Evolutionary conservation across 129 eudicot species (phyloP), one percentile per base, ranked within the genome.

Genomic region (Glebionis coronaria): DNA sequence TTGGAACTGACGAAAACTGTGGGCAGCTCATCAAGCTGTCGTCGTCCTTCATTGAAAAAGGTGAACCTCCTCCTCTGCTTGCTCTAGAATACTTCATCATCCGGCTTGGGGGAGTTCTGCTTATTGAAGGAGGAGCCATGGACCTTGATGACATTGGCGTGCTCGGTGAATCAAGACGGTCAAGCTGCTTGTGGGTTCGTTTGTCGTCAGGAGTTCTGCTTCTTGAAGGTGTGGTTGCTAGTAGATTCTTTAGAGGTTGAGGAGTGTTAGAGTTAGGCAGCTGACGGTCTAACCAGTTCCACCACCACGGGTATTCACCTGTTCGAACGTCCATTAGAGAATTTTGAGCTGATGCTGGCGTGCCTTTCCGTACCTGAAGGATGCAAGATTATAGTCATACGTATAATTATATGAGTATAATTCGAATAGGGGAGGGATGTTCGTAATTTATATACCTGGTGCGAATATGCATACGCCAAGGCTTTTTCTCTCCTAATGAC

Each of bases 1-100:
- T 81, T 44, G 97, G 97, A 16, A 67, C 95, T 2, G 95, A 90
- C 68, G 95, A 90, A 71, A 90, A 87, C 6, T 91, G 81, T 0
- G 97, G 97, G 78, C 97, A 90, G 75, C 97, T 90, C 67, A 75
- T 83, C 65, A 90, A 81, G 83, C 97, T 90, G 46, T 87, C 97
- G 27, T 86, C 87, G 38, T 89, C 93, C 35, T 58, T 89, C 66
- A 88, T 4, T 27, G 88, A 68, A 63, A 56, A 81, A 23, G 75
- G 44, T 46, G 84, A 83, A 21, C 65, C 71, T 5, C 60, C 71
- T 6, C 71, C 68, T 4, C 68, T 61, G 76, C 81, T 76, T 15
- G 78, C 55, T 62, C 54, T 76, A 4, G 80, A 66, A 65, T 65
- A 66, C 27, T 73, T 82, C 77, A 40, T 71, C 42, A 85, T 74